phyloP scores from a whole-genome alignment of 148 eudicot genomes.

The Rhododendron vialii region DNA sequence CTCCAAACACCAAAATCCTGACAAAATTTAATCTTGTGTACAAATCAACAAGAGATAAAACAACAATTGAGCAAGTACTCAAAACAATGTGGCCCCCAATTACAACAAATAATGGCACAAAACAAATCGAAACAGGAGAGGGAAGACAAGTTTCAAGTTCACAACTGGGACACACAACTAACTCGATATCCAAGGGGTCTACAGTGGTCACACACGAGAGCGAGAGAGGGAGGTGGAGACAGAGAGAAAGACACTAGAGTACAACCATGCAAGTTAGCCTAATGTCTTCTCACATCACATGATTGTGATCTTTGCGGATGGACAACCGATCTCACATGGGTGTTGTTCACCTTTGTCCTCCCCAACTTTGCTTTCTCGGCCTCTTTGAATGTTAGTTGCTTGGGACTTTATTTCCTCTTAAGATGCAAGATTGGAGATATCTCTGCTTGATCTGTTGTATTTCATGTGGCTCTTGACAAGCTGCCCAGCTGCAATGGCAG shows the following conservation, averaged over 20 bases:
- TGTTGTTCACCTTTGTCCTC: background rate
- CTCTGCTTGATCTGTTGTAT: constrained; percentile 42
- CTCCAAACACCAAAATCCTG: background rate
- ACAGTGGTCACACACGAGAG: background rate
- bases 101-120: background rate
- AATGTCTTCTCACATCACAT: constrained; percentile 5
- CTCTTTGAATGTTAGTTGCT: constrained; percentile 1
- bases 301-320: constrained; percentile 16
- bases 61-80: background rate
- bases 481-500: constrained; percentile 37
- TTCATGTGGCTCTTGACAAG: constrained; percentile 38
- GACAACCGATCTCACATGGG: constrained; percentile 11
- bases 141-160: background rate
- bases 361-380: background rate
- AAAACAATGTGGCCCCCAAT: background rate
- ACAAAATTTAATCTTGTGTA: background rate
- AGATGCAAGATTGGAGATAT: constrained; percentile 19
- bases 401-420: background rate
- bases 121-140: background rate
- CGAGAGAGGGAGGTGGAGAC: background rate
- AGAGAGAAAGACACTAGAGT: background rate
- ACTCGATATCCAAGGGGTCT: background rate
- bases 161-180: background rate
- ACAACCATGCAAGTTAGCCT: background rate
- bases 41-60: background rate